A percentile compares a stretch with the other conserved stretches of the same genome.
Conservation (phyloP, 2,329 filamentous ascomycete genomes). For the Verticillium tricorpus region DNA sequence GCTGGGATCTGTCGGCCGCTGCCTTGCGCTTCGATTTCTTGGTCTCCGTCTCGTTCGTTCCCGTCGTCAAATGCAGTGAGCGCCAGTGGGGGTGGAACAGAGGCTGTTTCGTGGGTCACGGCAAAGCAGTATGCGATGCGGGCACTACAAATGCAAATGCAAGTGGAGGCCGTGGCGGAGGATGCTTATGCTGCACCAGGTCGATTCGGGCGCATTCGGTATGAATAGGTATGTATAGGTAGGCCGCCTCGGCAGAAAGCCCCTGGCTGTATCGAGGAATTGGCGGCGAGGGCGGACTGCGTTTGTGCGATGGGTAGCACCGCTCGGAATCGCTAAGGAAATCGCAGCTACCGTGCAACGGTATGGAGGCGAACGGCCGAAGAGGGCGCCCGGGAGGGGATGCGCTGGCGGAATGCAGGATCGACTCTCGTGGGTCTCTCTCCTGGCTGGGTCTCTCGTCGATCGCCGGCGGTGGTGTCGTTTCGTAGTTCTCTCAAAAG, state of each 20-base stretch:
- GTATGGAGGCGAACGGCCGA: not conserved
- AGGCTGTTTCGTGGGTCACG: not conserved
- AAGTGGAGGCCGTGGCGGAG: not conserved
- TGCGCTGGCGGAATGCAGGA: not conserved
- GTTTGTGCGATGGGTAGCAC: not conserved
- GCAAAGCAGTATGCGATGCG: not conserved
- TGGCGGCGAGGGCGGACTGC: not conserved
- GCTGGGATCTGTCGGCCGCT: not conserved
- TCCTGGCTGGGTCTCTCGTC: not conserved
- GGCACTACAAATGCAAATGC: not conserved
- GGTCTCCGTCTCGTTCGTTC: not conserved
- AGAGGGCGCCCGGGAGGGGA: not conserved
- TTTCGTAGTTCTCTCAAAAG: not conserved
- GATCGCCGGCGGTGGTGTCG: not conserved
- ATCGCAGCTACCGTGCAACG: not conserved
- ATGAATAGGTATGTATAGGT: not conserved
- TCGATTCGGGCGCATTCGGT: not conserved
- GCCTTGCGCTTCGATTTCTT: not conserved
- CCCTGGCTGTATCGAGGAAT: not conserved
- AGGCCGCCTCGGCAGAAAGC: too few species aligned
- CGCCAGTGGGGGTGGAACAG: not conserved
- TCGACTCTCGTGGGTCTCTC: not conserved
- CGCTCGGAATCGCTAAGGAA: not conserved
- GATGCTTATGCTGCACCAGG: not conserved
- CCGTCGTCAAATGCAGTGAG: not conserved